These are phyloP conservation scores for Cylindricascospora bacillispora DNA, from an alignment of 1,139 yeast species.

Conservation along the genomic window DNA sequence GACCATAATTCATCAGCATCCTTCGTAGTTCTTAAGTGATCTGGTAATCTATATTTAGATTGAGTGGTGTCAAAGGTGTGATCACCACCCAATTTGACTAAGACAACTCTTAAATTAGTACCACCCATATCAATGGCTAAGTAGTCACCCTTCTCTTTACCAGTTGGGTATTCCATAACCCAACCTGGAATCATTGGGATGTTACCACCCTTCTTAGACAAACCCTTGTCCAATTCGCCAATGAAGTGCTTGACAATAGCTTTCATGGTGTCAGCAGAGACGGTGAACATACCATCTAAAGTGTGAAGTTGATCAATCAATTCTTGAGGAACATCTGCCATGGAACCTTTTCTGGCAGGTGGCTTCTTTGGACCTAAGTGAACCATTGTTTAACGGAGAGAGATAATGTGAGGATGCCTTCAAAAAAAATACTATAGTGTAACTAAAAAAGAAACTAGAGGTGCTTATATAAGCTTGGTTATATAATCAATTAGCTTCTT, in stretches of 20 bases:
- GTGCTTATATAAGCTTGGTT: too few relatives aligned
- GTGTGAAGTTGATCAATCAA: conserved; percentile 46
- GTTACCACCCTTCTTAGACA: conserved; percentile 63
- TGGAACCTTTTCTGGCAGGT: conserved; percentile 69
- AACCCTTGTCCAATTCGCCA: conserved; percentile 65
- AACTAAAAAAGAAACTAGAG: too few relatives aligned
- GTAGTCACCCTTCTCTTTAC: conserved; percentile 77
- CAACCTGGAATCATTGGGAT: conserved; percentile 96
- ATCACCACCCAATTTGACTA: conserved; percentile 68
- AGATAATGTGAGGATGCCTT: too few relatives aligned
- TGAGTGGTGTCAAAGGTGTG: conserved; percentile 72
- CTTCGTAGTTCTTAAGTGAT: conserved; percentile 58
- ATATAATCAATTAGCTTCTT: too few relatives aligned
- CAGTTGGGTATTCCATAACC: conserved; percentile 91
- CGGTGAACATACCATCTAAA: conserved; percentile 53
- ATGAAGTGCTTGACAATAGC: conserved; percentile 58
- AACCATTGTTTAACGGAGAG: conserved; percentile 40
- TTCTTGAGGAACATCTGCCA: conserved; percentile 59
- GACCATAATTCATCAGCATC: conserved; percentile 65
- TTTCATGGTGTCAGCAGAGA: conserved; percentile 46
- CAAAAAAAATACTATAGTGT: too few relatives aligned
- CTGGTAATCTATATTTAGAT: conserved; percentile 69
- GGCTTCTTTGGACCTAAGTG: conserved; percentile 78
- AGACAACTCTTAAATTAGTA: conserved; percentile 81
- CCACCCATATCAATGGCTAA: conserved; percentile 95